phyloP scores from a whole-genome alignment of 1,139 yeast species.

The Candida glucosophila region DNA sequence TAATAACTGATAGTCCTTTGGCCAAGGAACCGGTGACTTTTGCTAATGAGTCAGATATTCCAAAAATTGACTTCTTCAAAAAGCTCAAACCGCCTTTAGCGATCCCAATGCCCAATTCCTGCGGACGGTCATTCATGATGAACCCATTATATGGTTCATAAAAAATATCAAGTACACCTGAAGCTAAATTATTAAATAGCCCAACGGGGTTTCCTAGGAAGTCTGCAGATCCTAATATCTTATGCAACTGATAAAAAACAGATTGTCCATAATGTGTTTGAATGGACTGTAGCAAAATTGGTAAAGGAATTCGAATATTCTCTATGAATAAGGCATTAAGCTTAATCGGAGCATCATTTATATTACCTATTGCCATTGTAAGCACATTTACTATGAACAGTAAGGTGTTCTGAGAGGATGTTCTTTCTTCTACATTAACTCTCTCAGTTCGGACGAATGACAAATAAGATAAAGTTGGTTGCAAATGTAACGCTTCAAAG shows the following conservation, averaged over 20 bases:
- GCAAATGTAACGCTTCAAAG: constrained; percentile 87
- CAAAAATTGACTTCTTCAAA: constrained; percentile 89
- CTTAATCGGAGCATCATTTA: constrained; percentile 92
- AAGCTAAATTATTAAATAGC: constrained; percentile 80
- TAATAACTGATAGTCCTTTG: constrained; percentile 85
- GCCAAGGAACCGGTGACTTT: constrained; percentile 92
- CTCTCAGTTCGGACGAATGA: constrained; percentile 91
- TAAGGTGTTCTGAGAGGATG: constrained; percentile 52
- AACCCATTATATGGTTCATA: constrained; percentile 97
- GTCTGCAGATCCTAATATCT: constrained; percentile 93
- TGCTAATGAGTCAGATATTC: constrained; percentile 87
- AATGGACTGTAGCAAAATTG: constrained; percentile 62
- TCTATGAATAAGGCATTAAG: constrained; percentile 82
- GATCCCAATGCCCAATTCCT: constrained; percentile 87
- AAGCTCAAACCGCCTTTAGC: constrained; percentile 96
- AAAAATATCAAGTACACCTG: constrained; percentile 93
- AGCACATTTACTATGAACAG: constrained; percentile 75
- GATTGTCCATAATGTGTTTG: constrained; percentile 89
- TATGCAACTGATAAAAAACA: constrained; percentile 84
- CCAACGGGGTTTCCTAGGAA: constrained; percentile 97
- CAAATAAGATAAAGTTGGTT: constrained; percentile 80
- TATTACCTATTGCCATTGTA: constrained; percentile 96
- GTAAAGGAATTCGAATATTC: constrained; percentile 80
- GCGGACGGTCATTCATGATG: constrained; percentile 88
- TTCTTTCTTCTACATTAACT: constrained; percentile 49